phyloP scores from a whole-genome alignment of 305 asterid genomes.

The Euphrasia arctica region DNA sequence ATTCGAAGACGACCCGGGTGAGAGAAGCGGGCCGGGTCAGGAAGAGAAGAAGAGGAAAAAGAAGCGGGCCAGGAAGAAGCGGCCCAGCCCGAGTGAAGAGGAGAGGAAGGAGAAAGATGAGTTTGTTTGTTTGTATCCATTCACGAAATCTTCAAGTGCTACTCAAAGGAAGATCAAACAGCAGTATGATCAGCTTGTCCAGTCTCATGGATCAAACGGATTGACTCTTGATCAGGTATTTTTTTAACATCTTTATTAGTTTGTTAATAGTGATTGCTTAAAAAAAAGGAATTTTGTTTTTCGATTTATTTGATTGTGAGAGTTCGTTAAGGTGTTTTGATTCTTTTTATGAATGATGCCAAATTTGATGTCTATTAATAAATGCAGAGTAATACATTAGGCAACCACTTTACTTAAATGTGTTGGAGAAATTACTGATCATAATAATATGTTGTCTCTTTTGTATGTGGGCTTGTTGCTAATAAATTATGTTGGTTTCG shows the following conservation, averaged over 20 bases:
- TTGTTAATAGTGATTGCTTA: background rate
- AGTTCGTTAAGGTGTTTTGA: conserved; percentile 18
- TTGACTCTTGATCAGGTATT: conserved; percentile 72
- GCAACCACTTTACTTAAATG: conserved; percentile 11
- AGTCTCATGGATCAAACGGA: conserved; percentile 68
- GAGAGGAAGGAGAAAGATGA: conserved; percentile 37
- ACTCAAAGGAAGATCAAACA: conserved; percentile 80
- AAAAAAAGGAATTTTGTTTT: background rate
- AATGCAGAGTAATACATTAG: background rate
- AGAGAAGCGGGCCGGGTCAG: conserved; percentile 37
- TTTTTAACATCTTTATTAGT: background rate
- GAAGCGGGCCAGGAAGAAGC: conserved; percentile 69
- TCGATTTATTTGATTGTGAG: conserved; percentile 7
- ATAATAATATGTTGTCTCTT: background rate
- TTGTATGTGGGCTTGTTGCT: conserved; percentile 7
- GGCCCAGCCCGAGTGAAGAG: conserved; percentile 42
- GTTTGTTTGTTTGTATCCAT: conserved; percentile 66
- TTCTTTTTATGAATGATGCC: conserved; percentile 5
- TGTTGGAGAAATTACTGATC: conserved; percentile 3
- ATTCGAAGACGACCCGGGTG: conserved; percentile 33
- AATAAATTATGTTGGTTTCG: conserved; percentile 13
- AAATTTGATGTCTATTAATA: conserved; percentile 15
- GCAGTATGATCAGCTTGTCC: conserved; percentile 76
- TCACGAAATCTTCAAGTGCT: conserved; percentile 63
- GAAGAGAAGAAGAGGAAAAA: conserved; percentile 56